These are phyloP conservation scores for Evernia prunastri DNA, from an alignment of 495 filamentous ascomycete species.

Conservation along the genomic window DNA sequence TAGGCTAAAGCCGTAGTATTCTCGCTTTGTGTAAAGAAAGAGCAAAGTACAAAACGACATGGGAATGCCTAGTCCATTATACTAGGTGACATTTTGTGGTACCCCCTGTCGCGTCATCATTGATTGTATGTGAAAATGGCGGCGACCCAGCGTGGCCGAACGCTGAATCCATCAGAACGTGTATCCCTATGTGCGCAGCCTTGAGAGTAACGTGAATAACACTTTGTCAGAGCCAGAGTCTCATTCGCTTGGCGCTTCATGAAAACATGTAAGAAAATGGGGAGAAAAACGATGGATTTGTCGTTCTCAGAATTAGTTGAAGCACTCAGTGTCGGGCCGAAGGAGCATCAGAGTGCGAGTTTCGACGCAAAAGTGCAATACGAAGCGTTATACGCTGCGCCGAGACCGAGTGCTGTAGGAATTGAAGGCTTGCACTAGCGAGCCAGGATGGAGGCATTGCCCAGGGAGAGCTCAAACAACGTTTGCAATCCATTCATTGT, in stretches of 20 bases:
- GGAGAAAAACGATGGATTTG: too few relatives aligned
- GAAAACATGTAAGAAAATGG: neutral
- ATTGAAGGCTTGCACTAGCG: neutral
- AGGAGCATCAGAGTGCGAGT: neutral
- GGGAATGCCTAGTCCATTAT: too few relatives aligned
- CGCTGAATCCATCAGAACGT: too few relatives aligned
- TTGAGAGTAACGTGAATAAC: neutral
- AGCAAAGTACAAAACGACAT: neutral
- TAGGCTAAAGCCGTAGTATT: neutral
- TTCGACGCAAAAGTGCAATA: neutral
- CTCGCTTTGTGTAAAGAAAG: neutral
- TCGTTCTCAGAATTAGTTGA: neutral
- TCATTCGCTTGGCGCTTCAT: neutral
- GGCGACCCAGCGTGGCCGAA: too few relatives aligned
- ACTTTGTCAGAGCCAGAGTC: neutral
- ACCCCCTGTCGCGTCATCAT: too few relatives aligned
- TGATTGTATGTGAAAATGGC: too few relatives aligned
- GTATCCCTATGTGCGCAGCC: too few relatives aligned
- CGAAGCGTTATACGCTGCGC: neutral
- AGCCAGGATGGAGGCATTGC: neutral
- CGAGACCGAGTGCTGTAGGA: neutral
- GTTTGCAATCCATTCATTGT: neutral
- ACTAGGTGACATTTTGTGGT: too few relatives aligned
- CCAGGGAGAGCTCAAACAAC: neutral
- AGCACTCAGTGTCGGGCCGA: neutral